Conservation (phyloP, 2,329 filamentous ascomycete genomes). For the Tolypocladium nubicola region DNA sequence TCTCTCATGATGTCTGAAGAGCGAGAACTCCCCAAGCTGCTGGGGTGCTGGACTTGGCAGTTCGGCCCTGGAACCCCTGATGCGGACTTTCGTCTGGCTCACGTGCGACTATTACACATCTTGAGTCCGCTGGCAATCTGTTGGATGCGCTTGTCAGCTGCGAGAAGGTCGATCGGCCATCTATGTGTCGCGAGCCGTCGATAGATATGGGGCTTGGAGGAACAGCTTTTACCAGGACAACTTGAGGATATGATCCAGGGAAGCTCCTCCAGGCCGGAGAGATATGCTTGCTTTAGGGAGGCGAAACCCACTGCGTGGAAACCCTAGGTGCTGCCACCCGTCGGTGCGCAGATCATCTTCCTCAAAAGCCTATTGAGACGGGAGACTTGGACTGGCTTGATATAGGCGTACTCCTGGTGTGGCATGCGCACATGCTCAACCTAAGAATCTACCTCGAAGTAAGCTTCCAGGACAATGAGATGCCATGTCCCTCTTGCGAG, state of each 20-base stretch:
- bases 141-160: conserved; percentile 33
- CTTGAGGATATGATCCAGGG: conserved; percentile 12
- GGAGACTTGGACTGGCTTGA: too few species aligned
- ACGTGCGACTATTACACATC: too few species aligned
- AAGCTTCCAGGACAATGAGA: conserved; percentile 25
- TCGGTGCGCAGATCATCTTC: neutral
- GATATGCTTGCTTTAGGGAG: neutral
- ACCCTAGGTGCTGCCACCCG: neutral
- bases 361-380: too few species aligned
- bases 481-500: conserved; percentile 42
- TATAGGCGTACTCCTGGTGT: conserved; percentile 59
- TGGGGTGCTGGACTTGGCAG: too few species aligned
- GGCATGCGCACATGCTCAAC: conserved; percentile 63
- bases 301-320: neutral
- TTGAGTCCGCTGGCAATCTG: conserved; percentile 1
- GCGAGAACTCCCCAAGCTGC: too few species aligned
- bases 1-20: too few species aligned
- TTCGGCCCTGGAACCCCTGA: too few species aligned
- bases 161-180: conserved; percentile 59
- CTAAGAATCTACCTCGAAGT: conserved; percentile 57
- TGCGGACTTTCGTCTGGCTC: too few species aligned
- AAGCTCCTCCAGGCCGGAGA: neutral
- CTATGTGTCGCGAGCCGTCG: conserved; percentile 52
- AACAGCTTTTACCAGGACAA: neutral
- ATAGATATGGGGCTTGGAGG: conserved; percentile 55